phyloP scores from a whole-genome alignment of 1,284 basidiomycete species.

The Pulchroboletus neoregius region DNA sequence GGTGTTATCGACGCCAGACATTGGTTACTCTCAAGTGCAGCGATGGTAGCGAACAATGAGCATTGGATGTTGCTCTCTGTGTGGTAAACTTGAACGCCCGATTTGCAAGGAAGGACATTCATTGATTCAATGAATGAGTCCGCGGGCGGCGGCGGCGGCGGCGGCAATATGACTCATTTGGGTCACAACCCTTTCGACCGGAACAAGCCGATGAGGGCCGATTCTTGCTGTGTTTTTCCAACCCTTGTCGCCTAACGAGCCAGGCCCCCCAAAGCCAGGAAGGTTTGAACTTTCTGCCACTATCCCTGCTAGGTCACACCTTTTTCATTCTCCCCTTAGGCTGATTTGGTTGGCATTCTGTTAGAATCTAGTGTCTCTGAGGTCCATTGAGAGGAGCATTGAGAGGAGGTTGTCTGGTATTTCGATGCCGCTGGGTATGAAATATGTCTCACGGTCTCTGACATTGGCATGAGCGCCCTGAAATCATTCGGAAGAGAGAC shows the following conservation, averaged over 20 bases:
- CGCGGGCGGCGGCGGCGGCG: conserved; percentile 1
- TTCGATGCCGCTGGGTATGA: conserved; percentile 17
- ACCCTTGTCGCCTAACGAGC: conserved; percentile 9
- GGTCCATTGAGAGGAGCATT: not conserved
- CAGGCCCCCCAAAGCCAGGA: conserved; percentile 8
- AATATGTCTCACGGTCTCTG: conserved; percentile 1
- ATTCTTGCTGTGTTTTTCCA: conserved; percentile 4
- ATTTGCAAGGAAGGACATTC: not conserved
- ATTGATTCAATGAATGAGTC: not conserved
- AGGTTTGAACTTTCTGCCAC: conserved; percentile 1
- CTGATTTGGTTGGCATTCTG: not conserved
- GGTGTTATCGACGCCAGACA: not conserved
- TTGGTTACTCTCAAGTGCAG: not conserved
- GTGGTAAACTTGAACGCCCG: not conserved
- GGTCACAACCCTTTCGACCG: conserved; percentile 10
- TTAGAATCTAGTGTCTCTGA: not conserved
- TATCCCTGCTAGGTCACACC: conserved; percentile 1
- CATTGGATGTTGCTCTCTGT: not conserved
- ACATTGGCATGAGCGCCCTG: too few relatives aligned
- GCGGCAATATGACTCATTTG: conserved; percentile 16
- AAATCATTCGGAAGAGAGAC: too few relatives aligned
- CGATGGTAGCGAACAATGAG: not conserved
- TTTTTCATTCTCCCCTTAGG: conserved; percentile 1
- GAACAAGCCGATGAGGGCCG: conserved; percentile 10
- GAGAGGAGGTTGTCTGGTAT: not conserved